Evolutionary conservation across 2,329 filamentous ascomycete genomes (phyloP).

Genomic region (Penicillium sp.): DNA sequence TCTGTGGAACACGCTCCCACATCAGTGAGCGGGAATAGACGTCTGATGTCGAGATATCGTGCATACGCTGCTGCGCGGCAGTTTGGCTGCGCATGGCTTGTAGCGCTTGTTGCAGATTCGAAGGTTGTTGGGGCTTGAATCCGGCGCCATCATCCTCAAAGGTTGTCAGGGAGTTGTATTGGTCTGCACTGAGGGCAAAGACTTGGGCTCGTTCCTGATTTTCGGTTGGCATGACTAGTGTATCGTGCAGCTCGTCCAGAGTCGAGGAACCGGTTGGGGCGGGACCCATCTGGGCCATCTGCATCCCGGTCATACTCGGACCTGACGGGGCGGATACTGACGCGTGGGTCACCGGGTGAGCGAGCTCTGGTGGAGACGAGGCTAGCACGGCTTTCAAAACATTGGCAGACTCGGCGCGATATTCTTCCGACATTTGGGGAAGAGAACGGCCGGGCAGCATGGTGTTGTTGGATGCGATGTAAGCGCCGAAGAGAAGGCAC

Average conservation of each 20-base stretch:
- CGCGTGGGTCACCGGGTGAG: constrained; percentile 50
- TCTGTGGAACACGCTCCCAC: constrained; percentile 88
- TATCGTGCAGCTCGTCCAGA: constrained; percentile 65
- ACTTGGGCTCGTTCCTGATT: constrained; percentile 85
- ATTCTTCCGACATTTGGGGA: constrained; percentile 46
- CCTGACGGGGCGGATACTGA: constrained; percentile 23
- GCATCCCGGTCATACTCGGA: constrained; percentile 35
- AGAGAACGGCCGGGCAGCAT: constrained; percentile 59
- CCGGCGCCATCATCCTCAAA: constrained; percentile 55
- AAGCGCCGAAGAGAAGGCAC: constrained; percentile 94
- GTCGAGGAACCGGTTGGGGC: constrained; percentile 31
- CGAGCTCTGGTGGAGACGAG: constrained; percentile 44
- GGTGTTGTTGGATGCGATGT: constrained; percentile 83
- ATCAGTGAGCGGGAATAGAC: constrained; percentile 90
- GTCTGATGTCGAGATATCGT: constrained; percentile 64
- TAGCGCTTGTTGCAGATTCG: constrained; percentile 61
- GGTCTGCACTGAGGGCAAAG: constrained; percentile 79
- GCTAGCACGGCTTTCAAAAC: constrained; percentile 48
- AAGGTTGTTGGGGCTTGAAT: constrained; percentile 41
- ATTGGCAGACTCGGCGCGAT: constrained; percentile 48
- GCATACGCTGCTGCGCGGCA: constrained; percentile 60
- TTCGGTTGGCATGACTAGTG: constrained; percentile 71
- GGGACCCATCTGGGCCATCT: constrained; percentile 41
- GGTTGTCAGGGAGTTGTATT: constrained; percentile 80
- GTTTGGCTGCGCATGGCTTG: constrained; percentile 67